Evolutionary conservation across 2,329 filamentous ascomycete species (phyloP), one percentile per base, ranked within the genome.

Genomic region (Xylaria sp.): DNA sequence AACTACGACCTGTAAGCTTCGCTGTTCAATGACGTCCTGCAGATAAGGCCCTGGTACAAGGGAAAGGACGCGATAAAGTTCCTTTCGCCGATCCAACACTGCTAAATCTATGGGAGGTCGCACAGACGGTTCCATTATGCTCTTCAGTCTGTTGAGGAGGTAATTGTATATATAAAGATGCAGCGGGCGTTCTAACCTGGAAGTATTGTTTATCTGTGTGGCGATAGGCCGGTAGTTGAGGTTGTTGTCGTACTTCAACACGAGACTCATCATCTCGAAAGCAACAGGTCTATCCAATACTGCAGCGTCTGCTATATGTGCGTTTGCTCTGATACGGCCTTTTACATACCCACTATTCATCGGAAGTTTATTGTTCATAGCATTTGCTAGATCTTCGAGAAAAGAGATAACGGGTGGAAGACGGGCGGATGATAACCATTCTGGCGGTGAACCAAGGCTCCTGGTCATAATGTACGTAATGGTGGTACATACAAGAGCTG

Each of bases 41-140:
- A 39, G 36, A 15, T 28, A 46, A 30, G 15, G 15, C 10, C n/a
- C 20, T 1, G 56, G 23, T n/a, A 4, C 5, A 18, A 30, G 28
- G 7, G 52, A 48, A 46, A 65, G 10, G 3, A 60, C 25, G 8
- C 9, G n/a, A 39, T 23, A 56, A 30, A 65, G 25, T n/a, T 30
- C 7, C 4, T 48, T 53, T 7, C 32, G 56, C 18, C 10, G 18
- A 13, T 32, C 18, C 7, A 23, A 23, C n/a, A 55, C 18, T 15
- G 9, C 30, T 3, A 1, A 1, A 20, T 52, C 15, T 32, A 0
- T 9, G 20, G 4, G 48, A 52, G 2, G 10, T 2, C 23, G 36
- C 2, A 6, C 18, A 32, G 25, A 3, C 13, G n/a, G 15, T 13
- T 30, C 4, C 4, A 30, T 3, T 2, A 50, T 28, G 28, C 18